Percentiles rank a stretch among this genome's conserved stretches.
Evolutionary conservation across 306 rosid species (phyloP).

Genomic region (Cicer yamashitae): DNA sequence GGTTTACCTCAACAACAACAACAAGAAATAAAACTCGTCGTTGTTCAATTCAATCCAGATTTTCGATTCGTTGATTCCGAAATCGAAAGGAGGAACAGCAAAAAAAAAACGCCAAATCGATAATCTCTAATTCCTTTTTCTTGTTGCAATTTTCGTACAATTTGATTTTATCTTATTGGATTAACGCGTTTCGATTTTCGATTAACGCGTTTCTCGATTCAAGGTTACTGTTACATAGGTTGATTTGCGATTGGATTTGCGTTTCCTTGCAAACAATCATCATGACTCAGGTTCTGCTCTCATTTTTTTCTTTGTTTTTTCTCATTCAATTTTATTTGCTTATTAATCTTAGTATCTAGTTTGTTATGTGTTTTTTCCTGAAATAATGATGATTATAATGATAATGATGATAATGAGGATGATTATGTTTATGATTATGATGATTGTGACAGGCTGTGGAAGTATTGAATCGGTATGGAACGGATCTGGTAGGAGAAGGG

Average conservation of each 20-base stretch:
- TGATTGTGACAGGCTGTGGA: constrained; percentile 49
- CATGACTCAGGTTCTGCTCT: constrained; percentile 53
- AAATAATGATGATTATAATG: background rate
- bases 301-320: background rate
- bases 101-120: constrained; percentile 5
- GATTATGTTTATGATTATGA: background rate
- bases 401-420: no score
- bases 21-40: background rate
- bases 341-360: constrained; percentile 26
- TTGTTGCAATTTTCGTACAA: background rate
- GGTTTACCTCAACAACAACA: background rate
- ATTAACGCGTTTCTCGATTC: constrained; percentile 33
- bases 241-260: constrained; percentile 30
- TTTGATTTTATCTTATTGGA: background rate
- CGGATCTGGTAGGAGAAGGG: constrained; percentile 66
- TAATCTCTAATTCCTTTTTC: constrained; percentile 9
- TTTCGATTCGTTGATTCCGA: constrained; percentile 9
- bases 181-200: background rate
- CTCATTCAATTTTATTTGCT: constrained; percentile 27
- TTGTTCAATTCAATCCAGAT: background rate
- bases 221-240: constrained; percentile 24
- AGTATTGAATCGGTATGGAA: constrained; percentile 49
- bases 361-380: background rate
- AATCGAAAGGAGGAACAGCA: background rate
- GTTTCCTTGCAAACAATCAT: constrained; percentile 40